Base-by-base conservation (phyloP, 139 green algal species). In the Tetradesmus obliquus region DNA sequence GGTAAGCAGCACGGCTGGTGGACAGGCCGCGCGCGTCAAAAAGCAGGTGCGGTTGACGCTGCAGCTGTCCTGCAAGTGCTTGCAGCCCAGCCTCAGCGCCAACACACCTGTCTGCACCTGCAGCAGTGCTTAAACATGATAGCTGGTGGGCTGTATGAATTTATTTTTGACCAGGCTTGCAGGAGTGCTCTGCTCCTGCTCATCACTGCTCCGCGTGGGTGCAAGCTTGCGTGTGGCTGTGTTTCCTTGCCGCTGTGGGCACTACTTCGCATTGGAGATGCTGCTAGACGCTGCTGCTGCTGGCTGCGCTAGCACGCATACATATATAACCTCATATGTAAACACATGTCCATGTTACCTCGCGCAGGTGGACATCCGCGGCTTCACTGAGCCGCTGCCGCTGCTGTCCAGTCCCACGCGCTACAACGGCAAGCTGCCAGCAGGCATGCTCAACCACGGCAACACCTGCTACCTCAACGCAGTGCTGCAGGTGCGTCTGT, bases 391-490 rank as follows among this genome's bases (percentile, higher is more conserved):
- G 24, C 80, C 62, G 17, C 62, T 82, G 81, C 22, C 22, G n/a
- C 79, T 55, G 51, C 32, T 22, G 13, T 54, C 76, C 8, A 20
- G 55, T 2, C 51, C 80, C 15, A 17, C 62, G 15, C 66, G 53
- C 19, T 71, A 45, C 55, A 60, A 62, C 13, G 69, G 71, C 13
- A 66, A 22, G 6, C 24, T 92, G 89, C 89, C 89, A 0, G 92
- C 92, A 22, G 93, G 94, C 57, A 94, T 96, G 91, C 62, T 91
- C 84, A 96, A 96, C 82, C 89, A 95, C 8, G 95, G 95, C 82
- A 96, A 96, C 81, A 96, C 93, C 15, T 96, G 95, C 92, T 96
- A 96, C 93, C 92, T 96, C 55, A 96, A 96, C 82, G 90, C 92
- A 51, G 90, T 96, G 69, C 85, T 96, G 62, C 94, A 96, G 93